Conservation (phyloP, 192 early-diverging fungal genomes). For the Backusella sp. region DNA sequence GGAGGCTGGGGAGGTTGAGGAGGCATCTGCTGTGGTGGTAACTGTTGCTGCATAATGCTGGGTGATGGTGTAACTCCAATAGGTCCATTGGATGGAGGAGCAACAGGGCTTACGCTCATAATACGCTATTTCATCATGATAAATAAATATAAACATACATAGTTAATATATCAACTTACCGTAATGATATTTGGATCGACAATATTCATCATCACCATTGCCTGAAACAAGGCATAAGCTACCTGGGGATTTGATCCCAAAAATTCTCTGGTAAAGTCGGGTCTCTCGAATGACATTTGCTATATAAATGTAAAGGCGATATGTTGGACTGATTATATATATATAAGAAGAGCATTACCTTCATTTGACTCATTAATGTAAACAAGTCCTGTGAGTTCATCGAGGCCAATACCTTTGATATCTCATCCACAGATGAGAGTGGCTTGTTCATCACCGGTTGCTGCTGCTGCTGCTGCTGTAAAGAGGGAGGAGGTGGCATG, state of each 20-base stretch:
- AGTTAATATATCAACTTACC: constrained; percentile 28
- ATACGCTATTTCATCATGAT: constrained; percentile 7
- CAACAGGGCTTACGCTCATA: constrained; percentile 13
- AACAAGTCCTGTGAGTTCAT: constrained; percentile 61
- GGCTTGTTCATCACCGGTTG: background rate
- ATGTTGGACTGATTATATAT: background rate
- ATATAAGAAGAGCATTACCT: constrained; percentile 38
- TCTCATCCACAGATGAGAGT: constrained; percentile 42
- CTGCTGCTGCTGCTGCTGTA: constrained; percentile 19
- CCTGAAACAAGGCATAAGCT: constrained; percentile 83
- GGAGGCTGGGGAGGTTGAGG: background rate
- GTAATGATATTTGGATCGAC: constrained; percentile 66
- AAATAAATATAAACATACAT: background rate
- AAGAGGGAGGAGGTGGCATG: background rate
- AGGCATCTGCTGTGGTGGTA: background rate
- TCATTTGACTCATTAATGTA: constrained; percentile 65
- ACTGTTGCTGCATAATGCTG: background rate
- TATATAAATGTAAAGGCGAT: constrained; percentile 14
- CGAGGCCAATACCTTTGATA: constrained; percentile 51
- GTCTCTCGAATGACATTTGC: constrained; percentile 54
- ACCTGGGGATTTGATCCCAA: constrained; percentile 79
- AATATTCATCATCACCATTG: constrained; percentile 74
- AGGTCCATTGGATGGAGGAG: background rate
- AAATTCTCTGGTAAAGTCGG: constrained; percentile 66
- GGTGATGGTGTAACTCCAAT: background rate